phyloP scores from a whole-genome alignment of 2,329 filamentous ascomycete species.

The Trichophyton equinum region DNA sequence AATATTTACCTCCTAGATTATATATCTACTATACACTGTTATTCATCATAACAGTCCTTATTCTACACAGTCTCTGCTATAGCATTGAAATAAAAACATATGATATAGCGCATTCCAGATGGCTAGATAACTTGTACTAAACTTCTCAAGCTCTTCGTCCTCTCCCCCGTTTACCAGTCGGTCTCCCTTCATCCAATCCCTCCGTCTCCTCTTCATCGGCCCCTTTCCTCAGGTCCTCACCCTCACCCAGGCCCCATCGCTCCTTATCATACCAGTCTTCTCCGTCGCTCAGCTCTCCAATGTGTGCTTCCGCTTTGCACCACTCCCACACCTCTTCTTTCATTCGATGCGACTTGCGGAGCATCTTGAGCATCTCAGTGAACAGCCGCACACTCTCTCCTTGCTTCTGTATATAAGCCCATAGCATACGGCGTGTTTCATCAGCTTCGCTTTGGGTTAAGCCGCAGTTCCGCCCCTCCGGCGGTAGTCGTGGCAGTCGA shows the following conservation, averaged over 20 bases:
- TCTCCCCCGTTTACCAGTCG: conserved; percentile 29
- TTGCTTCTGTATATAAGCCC: conserved; percentile 53
- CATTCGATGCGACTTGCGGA: conserved; percentile 48
- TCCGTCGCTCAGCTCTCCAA: conserved; percentile 54
- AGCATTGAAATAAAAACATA: no score
- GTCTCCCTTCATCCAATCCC: conserved; percentile 29
- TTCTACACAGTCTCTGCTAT: background rate
- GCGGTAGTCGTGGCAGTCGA: conserved; percentile 38
- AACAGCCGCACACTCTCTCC: conserved; percentile 50
- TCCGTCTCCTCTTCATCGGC: conserved; percentile 50
- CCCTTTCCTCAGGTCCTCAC: conserved; percentile 47
- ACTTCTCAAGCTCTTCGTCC: conserved; percentile 24
- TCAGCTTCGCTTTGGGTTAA: conserved; percentile 48
- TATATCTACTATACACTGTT: background rate
- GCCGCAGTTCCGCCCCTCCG: conserved; percentile 43
- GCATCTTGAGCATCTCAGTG: conserved; percentile 42
- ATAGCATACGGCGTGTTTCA: conserved; percentile 48
- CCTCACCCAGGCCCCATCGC: conserved; percentile 44
- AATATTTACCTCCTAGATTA: background rate
- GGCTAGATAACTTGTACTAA: background rate
- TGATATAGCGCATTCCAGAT: background rate
- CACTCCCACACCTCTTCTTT: conserved; percentile 47
- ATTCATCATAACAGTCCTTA: background rate
- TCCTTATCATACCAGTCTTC: conserved; percentile 56
- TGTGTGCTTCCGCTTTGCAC: conserved; percentile 50